Evolutionary conservation across 2,329 filamentous ascomycete genomes (phyloP).

Genomic region (Xylaria sp.): DNA sequence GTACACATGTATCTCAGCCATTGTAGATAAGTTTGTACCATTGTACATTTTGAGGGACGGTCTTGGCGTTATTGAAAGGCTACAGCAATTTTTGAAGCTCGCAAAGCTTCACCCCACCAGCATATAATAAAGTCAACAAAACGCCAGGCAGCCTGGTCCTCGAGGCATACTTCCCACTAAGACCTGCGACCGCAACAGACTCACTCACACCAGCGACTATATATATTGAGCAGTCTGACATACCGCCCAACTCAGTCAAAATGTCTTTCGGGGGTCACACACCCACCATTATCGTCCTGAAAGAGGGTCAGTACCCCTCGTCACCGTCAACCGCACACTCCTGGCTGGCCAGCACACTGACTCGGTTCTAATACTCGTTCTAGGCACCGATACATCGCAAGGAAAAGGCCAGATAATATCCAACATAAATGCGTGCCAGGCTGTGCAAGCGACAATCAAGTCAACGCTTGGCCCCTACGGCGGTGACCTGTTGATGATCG

Average conservation of each 20-base stretch:
- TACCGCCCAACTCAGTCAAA: slow-evolving; percentile 46
- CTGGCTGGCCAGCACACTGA: slow-evolving; percentile 35
- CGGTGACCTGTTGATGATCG: slow-evolving; percentile 94
- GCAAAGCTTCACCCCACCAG: slow-evolving; percentile 50
- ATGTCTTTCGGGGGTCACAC: slow-evolving; percentile 99
- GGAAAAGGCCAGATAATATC: slow-evolving; percentile 96
- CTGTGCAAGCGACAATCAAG: slow-evolving; percentile 95
- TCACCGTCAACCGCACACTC: slow-evolving; percentile 32
- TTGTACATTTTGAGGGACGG: background rate
- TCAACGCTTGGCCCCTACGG: slow-evolving; percentile 96
- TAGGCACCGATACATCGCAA: slow-evolving; percentile 97
- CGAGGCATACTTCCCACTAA: slow-evolving; percentile 2
- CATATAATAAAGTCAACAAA: slow-evolving; percentile 40
- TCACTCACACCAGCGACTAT: slow-evolving; percentile 17
- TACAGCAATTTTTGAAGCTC: slow-evolving; percentile 63
- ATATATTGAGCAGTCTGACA: slow-evolving; percentile 2
- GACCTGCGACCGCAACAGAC: slow-evolving; percentile 4
- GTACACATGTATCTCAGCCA: background rate
- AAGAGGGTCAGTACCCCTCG: slow-evolving; percentile 79
- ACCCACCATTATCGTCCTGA: slow-evolving; percentile 97
- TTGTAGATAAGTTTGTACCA: background rate
- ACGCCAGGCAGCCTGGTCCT: slow-evolving; percentile 27
- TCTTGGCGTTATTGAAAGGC: slow-evolving; percentile 50
- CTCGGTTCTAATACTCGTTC: slow-evolving; percentile 25
- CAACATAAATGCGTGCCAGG: slow-evolving; percentile 98